These are phyloP conservation scores for Cornus suecica DNA, from an alignment of 148 eudicot species.

Conservation along the genomic window DNA sequence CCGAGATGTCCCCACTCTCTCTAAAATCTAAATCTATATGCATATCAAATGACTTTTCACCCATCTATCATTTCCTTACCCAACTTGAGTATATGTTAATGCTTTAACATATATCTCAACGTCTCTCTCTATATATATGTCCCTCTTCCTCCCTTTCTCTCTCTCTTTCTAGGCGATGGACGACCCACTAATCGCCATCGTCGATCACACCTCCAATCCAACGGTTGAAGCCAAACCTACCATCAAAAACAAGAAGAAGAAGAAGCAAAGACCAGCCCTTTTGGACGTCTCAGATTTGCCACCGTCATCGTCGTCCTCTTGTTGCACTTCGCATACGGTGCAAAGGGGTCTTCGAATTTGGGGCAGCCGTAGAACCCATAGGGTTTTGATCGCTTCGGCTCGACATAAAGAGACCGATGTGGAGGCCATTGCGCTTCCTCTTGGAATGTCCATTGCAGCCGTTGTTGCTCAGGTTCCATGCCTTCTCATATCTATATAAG, in stretches of 20 bases:
- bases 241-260: not conserved
- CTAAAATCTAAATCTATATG: too few relatives aligned
- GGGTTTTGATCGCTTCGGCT: constrained; percentile 22
- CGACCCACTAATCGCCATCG: not conserved
- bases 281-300: constrained; percentile 8
- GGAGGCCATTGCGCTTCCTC: constrained; percentile 75
- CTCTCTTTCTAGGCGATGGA: too few relatives aligned
- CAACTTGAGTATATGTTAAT: too few relatives aligned
- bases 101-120: too few relatives aligned
- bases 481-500: not conserved
- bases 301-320: constrained; percentile 27
- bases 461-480: constrained; percentile 66
- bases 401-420: constrained; percentile 33
- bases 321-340: constrained; percentile 6
- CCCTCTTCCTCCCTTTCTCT: too few relatives aligned
- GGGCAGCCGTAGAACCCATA: constrained; percentile 34
- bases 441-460: constrained; percentile 92
- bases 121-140: too few relatives aligned
- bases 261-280: not conserved
- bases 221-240: not conserved
- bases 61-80: too few relatives aligned
- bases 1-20: too few relatives aligned
- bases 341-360: constrained; percentile 37
- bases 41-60: too few relatives aligned
- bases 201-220: not conserved